Evolutionary conservation across 73 alveolate genomes (phyloP), one percentile per base, ranked within the genome.

Genomic region (Paramecium octaurelia): DNA sequence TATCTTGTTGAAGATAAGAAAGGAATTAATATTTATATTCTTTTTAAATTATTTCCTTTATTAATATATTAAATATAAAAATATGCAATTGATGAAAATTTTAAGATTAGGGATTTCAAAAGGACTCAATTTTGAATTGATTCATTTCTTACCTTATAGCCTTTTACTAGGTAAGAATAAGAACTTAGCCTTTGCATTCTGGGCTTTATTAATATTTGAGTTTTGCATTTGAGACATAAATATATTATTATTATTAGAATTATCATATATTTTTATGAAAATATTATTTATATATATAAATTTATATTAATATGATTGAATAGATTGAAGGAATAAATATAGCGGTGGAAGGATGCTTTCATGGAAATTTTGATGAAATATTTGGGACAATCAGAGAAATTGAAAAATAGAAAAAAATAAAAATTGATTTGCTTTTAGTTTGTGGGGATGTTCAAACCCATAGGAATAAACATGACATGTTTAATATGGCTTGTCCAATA

Each of bases 371-470:
- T 23, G 98, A 95, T 42, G 85, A 85, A 50, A 71, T 95, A 8
- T 95, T 93, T 91, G 86, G 92, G 34, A 92, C 73, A 31, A 71
- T 75, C 71, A 68, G 23, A 23, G 84, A 92, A 18, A 93, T 96
- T 94, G 97, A 96, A 73, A 54, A 42, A 21, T 18, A 93, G 11
- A 75, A 54, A 38, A 83, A 76, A 35, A 57, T 88, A 3, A 93
- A 93, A 44, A 92, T 96, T 23, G 97, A 95, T 92, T 70, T 95
- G 16, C 57, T 96, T 9, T 77, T 96, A 11, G 93, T 96, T 54
- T 85, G 97, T 68, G 99, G 99, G 11, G 99, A 96, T 85, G 95
- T 96, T 48, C 68, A 96, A 94, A 86, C 96, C 18, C 69, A 94
- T 71, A 95, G 99, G 85, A 75, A 93, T 88, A 88, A 88, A 31